These are phyloP conservation scores for Trametes punicea DNA, from an alignment of 768 basidiomycete genomes.

Conservation along the genomic window DNA sequence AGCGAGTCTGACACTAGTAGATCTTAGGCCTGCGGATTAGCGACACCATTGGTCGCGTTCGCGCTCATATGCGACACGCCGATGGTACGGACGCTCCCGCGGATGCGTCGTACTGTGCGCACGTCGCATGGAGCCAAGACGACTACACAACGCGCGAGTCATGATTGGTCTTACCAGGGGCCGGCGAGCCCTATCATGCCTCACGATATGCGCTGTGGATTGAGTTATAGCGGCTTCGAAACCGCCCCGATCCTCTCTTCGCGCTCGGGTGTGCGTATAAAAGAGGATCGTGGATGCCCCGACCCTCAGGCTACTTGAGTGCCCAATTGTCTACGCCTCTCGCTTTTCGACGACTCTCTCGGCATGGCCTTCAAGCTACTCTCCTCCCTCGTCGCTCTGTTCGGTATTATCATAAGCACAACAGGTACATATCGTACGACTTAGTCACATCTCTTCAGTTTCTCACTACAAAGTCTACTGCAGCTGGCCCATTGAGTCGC, in stretches of 20 bases:
- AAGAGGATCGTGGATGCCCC: neutral
- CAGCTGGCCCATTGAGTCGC: conserved; percentile 3
- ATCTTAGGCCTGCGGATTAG: neutral
- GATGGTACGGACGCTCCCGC: neutral
- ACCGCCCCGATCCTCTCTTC: too few relatives aligned
- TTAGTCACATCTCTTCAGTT: neutral
- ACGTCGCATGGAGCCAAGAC: neutral
- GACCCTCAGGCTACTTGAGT: conserved; percentile 8
- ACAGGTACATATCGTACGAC: too few relatives aligned
- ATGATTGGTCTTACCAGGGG: neutral
- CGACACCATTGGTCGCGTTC: neutral
- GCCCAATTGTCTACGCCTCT: neutral
- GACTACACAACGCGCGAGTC: neutral
- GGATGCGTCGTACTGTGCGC: neutral
- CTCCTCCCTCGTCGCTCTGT: conserved; percentile 16
- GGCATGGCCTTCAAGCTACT: conserved; percentile 27
- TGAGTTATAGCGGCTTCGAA: too few relatives aligned
- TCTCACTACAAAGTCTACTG: neutral
- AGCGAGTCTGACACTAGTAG: neutral
- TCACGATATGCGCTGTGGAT: too few relatives aligned
- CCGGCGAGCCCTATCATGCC: too few relatives aligned
- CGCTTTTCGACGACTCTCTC: neutral
- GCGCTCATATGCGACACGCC: neutral
- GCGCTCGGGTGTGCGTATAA: neutral
- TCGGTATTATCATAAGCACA: conserved; percentile 22